phyloP scores from a whole-genome alignment of 176 grass and related monocot genomes.

The Musa troglodytarum region DNA sequence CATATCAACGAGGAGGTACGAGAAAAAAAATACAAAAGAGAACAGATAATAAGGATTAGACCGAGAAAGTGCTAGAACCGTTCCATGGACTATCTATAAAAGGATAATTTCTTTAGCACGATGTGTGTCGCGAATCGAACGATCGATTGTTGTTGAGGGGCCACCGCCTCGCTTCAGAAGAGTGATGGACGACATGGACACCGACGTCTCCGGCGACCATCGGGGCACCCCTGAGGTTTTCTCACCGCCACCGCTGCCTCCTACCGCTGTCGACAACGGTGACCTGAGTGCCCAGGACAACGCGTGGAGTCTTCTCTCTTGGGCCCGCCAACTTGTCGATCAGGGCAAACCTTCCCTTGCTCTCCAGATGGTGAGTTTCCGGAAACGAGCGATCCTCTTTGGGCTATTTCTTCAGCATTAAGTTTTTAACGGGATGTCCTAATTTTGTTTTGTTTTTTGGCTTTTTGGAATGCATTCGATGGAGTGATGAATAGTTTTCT shows the following conservation, averaged over 20 bases:
- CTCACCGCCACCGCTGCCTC: not conserved
- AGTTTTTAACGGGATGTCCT: no score
- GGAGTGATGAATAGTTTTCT: conserved; percentile 2
- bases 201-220: conserved; percentile 3
- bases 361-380: conserved; percentile 62
- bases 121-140: no score
- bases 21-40: no score
- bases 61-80: no score
- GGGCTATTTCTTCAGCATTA: not conserved
- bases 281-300: not conserved
- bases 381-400: not conserved
- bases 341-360: conserved; percentile 70
- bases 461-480: not conserved
- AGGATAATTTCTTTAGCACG: no score
- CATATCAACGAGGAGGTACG: no score
- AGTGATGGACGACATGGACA: not conserved
- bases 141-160: no score
- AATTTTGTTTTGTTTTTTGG: not conserved
- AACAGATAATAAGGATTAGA: no score
- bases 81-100: no score
- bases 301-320: conserved; percentile 61
- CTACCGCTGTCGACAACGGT: not conserved
- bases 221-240: not conserved
- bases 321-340: conserved; percentile 55
- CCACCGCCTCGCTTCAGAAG: not conserved